Evolutionary conservation across 805 yeast species (phyloP).

Genomic region (Monosporozyma aerobia): DNA sequence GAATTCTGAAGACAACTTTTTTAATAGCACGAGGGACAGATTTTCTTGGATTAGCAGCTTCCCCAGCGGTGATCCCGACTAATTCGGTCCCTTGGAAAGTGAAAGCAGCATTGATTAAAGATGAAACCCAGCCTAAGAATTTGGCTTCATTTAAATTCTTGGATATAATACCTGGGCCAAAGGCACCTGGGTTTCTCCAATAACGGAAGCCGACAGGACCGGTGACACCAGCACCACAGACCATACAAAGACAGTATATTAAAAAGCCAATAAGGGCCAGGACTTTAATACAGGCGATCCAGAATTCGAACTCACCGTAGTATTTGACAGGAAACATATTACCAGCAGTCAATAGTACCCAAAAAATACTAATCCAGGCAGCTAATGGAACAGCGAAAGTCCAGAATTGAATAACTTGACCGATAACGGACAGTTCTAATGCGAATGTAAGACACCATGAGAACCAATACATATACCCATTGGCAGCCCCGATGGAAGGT

Average conservation of each 20-base stretch:
- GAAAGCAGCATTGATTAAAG: slow-evolving; percentile 67
- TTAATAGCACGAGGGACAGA: slow-evolving; percentile 65
- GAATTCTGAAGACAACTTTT: slow-evolving; percentile 57
- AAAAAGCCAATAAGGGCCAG: slow-evolving; percentile 64
- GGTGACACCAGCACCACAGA: slow-evolving; percentile 60
- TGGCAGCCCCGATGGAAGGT: slow-evolving; percentile 65
- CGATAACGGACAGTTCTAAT: slow-evolving; percentile 61
- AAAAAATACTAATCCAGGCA: slow-evolving; percentile 65
- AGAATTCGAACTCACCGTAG: slow-evolving; percentile 70
- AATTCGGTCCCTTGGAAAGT: slow-evolving; percentile 75
- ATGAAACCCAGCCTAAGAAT: slow-evolving; percentile 61
- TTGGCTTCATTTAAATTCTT: slow-evolving; percentile 42
- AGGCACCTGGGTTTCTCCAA: slow-evolving; percentile 73
- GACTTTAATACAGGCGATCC: slow-evolving; percentile 62
- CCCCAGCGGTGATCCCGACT: slow-evolving; percentile 70
- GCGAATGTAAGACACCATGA: slow-evolving; percentile 74
- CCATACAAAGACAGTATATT: slow-evolving; percentile 58
- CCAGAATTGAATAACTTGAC: slow-evolving; percentile 59
- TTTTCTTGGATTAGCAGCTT: slow-evolving; percentile 57
- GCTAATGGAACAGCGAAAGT: slow-evolving; percentile 59
- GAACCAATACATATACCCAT: slow-evolving; percentile 68
- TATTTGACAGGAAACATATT: slow-evolving; percentile 60
- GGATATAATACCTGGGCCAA: slow-evolving; percentile 57
- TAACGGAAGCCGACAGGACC: slow-evolving; percentile 74
- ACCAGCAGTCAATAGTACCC: slow-evolving; percentile 42